Evolutionary conservation across 352 stramenopile genomes (phyloP).

Genomic region (Phytophthora cryptogea): DNA sequence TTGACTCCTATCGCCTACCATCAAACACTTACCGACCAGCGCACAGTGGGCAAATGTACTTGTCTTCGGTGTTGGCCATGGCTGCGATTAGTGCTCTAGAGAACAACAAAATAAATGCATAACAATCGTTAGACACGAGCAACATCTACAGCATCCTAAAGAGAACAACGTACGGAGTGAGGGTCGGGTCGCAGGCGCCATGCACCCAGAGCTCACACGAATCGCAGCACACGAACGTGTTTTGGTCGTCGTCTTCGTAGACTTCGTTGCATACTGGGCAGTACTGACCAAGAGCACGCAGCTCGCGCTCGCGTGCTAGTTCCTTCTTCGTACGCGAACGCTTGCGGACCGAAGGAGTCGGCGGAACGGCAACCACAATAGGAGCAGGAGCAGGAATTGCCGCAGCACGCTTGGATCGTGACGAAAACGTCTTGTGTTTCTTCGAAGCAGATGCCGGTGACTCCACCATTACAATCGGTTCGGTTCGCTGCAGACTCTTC

Average conservation of each 20-base stretch:
- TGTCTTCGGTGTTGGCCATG: constrained; percentile 73
- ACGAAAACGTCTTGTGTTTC: constrained; percentile 35
- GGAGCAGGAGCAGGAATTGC: constrained; percentile 19
- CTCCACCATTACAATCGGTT: constrained; percentile 22
- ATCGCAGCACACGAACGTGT: constrained; percentile 88
- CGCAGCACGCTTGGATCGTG: constrained; percentile 21
- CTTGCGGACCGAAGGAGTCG: constrained; percentile 39
- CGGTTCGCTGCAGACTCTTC: constrained; percentile 33
- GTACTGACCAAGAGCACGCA: constrained; percentile 83
- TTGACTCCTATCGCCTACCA: constrained; percentile 9
- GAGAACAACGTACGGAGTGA: constrained; percentile 59
- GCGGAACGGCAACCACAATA: constrained; percentile 19
- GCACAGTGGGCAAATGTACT: constrained; percentile 88
- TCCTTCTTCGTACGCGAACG: constrained; percentile 69
- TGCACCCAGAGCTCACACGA: constrained; percentile 90
- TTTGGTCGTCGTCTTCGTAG: constrained; percentile 88
- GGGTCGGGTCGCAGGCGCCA: constrained; percentile 64
- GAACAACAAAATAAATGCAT: constrained; percentile 13
- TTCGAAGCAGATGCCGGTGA: constrained; percentile 31
- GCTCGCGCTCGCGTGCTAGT: constrained; percentile 67
- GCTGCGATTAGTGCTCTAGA: constrained; percentile 52
- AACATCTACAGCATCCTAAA: not conserved
- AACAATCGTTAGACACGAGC: constrained; percentile 2
- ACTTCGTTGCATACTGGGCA: constrained; percentile 85
- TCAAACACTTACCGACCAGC: constrained; percentile 48